Percentiles rank a stretch among this genome's conserved stretches.
These are phyloP conservation scores for Bipolaris bicolor DNA, from an alignment of 2,329 filamentous ascomycete genomes.

Conservation along the genomic window DNA sequence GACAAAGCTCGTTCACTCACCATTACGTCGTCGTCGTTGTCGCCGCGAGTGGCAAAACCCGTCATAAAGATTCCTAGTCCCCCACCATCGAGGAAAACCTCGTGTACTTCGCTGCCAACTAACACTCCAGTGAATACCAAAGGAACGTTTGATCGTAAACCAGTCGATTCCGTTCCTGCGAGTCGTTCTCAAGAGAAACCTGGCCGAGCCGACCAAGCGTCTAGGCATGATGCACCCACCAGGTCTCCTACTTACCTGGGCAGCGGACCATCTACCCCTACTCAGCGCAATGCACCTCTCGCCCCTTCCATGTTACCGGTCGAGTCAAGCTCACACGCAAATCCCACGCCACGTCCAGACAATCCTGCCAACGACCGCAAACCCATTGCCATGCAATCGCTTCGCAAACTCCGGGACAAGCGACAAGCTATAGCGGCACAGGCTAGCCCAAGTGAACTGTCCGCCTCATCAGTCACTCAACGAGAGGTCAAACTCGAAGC, in stretches of 20 bases:
- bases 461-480: background rate
- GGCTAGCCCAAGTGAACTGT: background rate
- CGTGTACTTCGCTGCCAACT: slow-evolving; percentile 9
- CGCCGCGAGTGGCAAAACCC: background rate
- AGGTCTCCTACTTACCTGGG: slow-evolving; percentile 16
- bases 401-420: slow-evolving; percentile 11
- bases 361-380: background rate
- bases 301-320: slow-evolving; percentile 32
- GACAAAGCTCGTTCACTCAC: slow-evolving; percentile 9
- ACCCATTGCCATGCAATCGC: slow-evolving; percentile 9
- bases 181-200: background rate
- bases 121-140: slow-evolving; percentile 10
- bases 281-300: slow-evolving; percentile 23
- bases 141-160: slow-evolving; percentile 16
- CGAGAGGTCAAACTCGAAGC: slow-evolving; percentile 6
- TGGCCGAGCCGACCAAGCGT: background rate
- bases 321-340: background rate
- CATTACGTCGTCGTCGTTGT: background rate
- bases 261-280: slow-evolving; percentile 30
- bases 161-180: background rate
- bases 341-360: background rate
- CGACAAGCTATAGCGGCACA: slow-evolving; percentile 11
- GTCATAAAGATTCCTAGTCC: slow-evolving; percentile 2
- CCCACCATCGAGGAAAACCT: slow-evolving; percentile 20
- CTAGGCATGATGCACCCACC: background rate